Conservation (phyloP, 495 filamentous ascomycete species). For the Physcia stellaris region DNA sequence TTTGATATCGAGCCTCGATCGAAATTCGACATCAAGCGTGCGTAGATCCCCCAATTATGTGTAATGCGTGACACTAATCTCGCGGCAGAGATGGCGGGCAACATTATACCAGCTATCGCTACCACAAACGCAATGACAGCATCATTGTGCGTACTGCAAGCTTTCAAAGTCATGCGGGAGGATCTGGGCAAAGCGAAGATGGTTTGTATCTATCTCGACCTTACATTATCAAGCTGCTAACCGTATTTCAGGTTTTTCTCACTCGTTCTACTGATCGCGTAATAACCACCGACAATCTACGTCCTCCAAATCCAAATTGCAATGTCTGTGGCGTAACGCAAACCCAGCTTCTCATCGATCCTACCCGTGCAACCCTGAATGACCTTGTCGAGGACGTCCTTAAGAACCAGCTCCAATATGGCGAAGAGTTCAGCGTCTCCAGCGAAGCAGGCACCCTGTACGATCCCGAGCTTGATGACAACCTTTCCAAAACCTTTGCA, state of each 20-base stretch:
- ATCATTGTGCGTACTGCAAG: constrained; percentile 81
- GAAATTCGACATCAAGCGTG: constrained; percentile 89
- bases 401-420: constrained; percentile 57
- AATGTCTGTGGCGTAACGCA: constrained; percentile 67
- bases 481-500: constrained; percentile 60
- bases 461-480: constrained; percentile 78
- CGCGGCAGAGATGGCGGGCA: constrained; percentile 77
- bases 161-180: constrained; percentile 75
- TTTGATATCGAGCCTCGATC: constrained; percentile 82
- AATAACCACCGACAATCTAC: constrained; percentile 61
- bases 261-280: constrained; percentile 53
- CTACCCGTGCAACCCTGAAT: constrained; percentile 61
- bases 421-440: constrained; percentile 66
- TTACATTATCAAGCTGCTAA: background rate
- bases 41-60: constrained; percentile 8
- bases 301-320: constrained; percentile 67
- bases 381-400: constrained; percentile 70
- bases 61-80: constrained; percentile 1
- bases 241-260: constrained; percentile 53
- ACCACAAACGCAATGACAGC: constrained; percentile 97
- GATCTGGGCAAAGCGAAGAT: constrained; percentile 52
- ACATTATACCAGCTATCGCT: constrained; percentile 97
- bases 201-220: constrained; percentile 17
- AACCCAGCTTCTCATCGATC: constrained; percentile 50
- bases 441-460: constrained; percentile 65